Base-by-base conservation (phyloP, 192 early-diverging fungal species). In the Linnemannia zychae region DNA sequence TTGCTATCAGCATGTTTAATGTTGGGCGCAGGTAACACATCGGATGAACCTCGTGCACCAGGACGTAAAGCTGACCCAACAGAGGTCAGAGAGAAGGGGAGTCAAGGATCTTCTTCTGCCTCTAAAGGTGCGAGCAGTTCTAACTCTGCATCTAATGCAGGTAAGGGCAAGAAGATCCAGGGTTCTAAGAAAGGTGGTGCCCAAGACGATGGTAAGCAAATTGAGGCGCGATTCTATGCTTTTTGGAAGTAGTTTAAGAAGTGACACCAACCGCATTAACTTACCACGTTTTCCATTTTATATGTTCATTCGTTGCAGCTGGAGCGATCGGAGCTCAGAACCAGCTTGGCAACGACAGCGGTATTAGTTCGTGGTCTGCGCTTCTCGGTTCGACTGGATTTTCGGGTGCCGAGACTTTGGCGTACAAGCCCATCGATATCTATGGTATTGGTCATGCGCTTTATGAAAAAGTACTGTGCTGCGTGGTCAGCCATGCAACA, bases 341-440 rank as follows among this genome's bases (percentile, higher is more conserved):
- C 44, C 71, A 73, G 28, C 49, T 73, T 52, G 75, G 75, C 16
- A 50, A 37, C 44, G 38, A 47, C 33, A 37, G 24, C 46, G 22
- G 38, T 40, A 28, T 36, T 33, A 31, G 57, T 33, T 76, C 66
- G 0, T 67, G 65, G 63, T 63, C 63, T 36, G 28, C 75, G 15
- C 28, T 67, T 44, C 47, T 76, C 4, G 75, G 75, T 7, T 66
- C 75, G 1, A 50, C 65, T 22, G 75, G 75, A 16, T 76, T 76
- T 22, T n/a, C 16, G n/a, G 75, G 75, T 1, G 75, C 44, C 31
- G 75, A 76, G 16, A 12, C 34, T 48, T 22, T 37, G 33, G 16
- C 20, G 17, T 76, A 48, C 46, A 76, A 50, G 66, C 66, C 75
- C 18, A 36, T 76, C 34, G 75, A 76, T 33, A 76, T 76, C 22